Percentiles rank a stretch among this genome's conserved stretches.
Conservation (phyloP, 192 early-diverging fungal species). For the Mortierella alpina region DNA sequence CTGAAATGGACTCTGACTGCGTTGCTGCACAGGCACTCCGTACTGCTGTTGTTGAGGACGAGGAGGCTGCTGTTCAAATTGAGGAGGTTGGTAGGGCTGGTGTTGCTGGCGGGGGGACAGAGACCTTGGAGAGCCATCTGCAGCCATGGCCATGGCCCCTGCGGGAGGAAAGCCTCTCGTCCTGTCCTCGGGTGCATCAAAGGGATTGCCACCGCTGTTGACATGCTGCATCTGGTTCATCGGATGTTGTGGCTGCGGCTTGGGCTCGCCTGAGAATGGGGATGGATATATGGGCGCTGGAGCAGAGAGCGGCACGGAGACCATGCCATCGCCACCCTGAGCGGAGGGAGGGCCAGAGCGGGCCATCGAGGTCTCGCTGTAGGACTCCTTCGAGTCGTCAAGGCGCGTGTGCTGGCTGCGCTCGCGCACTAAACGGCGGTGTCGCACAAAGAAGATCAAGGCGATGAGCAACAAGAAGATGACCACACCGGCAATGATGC, state of each 20-base stretch:
- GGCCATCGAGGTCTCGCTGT: neutral
- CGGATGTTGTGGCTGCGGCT: conserved; percentile 8
- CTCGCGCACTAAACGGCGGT: conserved; percentile 35
- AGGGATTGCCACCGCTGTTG: conserved; percentile 33
- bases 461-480: conserved; percentile 26
- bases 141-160: neutral
- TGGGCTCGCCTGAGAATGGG: neutral
- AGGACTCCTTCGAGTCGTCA: conserved; percentile 35
- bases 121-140: neutral
- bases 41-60: conserved; percentile 21
- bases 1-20: conserved; percentile 23
- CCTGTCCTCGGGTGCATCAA: conserved; percentile 31
- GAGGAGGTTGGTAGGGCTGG: conserved; percentile 31
- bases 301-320: conserved; percentile 12
- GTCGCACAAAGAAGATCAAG: conserved; percentile 34
- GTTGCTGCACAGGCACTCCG: conserved; percentile 11
- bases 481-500: conserved; percentile 39
- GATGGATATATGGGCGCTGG: neutral
- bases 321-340: conserved; percentile 9
- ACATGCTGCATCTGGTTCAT: conserved; percentile 29
- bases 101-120: conserved; percentile 37
- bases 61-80: conserved; percentile 16
- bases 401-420: conserved; percentile 17
- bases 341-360: conserved; percentile 9
- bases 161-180: neutral